phyloP scores from a whole-genome alignment of 208 protist genomes.

The Wallacemonas collosoma region DNA sequence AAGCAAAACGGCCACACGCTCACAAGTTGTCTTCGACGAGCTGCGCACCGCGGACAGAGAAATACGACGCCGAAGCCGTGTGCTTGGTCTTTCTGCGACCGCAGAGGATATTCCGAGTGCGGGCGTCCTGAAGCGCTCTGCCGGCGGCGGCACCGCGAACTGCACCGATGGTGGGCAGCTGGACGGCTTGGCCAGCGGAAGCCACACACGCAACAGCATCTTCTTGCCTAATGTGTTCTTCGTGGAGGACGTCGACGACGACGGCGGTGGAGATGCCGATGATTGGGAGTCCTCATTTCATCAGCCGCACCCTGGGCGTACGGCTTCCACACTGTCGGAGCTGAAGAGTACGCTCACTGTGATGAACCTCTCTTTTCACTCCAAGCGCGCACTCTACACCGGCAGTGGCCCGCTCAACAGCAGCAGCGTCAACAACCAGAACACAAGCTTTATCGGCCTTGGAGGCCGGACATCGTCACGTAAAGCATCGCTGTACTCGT shows the following conservation, averaged over 20 bases:
- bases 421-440: background rate
- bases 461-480: background rate
- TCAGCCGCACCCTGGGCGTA: background rate
- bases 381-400: background rate
- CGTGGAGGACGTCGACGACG: slow-evolving; percentile 8
- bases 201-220: background rate
- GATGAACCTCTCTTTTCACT: slow-evolving; percentile 3
- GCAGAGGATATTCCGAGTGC: background rate
- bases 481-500: slow-evolving; percentile 4
- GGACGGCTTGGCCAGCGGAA: background rate
- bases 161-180: background rate
- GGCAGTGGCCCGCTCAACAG: too few species aligned
- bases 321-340: slow-evolving; percentile 6
- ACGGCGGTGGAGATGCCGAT: background rate
- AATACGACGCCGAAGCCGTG: slow-evolving; percentile 7
- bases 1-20: slow-evolving; percentile 2
- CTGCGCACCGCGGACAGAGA: slow-evolving; percentile 10
- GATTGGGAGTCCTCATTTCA: slow-evolving; percentile 10
- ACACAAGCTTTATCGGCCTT: background rate
- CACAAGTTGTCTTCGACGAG: slow-evolving; percentile 6
- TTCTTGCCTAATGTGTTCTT: slow-evolving; percentile 14
- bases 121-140: background rate
- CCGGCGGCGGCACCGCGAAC: too few species aligned
- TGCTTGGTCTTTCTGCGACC: background rate
- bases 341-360: slow-evolving; percentile 15